Evolutionary conservation across 495 filamentous ascomycete genomes (phyloP).

Genomic region (Bacidia gigantensis): DNA sequence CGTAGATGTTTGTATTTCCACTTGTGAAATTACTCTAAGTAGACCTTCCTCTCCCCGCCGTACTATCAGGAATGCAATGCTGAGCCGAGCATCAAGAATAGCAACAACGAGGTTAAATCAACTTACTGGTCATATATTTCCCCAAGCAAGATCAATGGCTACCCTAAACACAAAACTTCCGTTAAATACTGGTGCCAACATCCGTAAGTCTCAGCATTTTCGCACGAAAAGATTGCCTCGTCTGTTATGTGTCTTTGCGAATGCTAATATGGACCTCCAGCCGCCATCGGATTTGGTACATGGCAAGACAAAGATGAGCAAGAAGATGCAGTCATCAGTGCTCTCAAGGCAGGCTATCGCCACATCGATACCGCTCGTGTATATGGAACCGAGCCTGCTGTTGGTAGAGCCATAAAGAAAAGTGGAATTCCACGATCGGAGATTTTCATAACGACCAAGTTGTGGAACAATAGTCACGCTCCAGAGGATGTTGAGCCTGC

Average conservation of each 20-base stretch:
- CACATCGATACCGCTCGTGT: constrained; percentile 47
- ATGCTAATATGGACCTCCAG: too few species aligned
- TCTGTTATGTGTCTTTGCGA: too few species aligned
- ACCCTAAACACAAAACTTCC: constrained; percentile 27
- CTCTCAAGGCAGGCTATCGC: constrained; percentile 42
- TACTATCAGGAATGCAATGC: constrained; percentile 1
- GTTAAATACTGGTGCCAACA: constrained; percentile 37
- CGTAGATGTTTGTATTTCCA: too few species aligned
- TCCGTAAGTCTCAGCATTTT: constrained; percentile 21
- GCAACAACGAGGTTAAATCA: constrained; percentile 13
- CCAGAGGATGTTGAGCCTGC: constrained; percentile 45
- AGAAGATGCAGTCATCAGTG: constrained; percentile 32
- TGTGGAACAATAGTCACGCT: constrained; percentile 57
- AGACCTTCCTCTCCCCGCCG: neutral
- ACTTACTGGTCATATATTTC: constrained; percentile 8
- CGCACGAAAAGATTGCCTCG: too few species aligned
- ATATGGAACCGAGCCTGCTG: constrained; percentile 36
- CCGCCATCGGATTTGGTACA: constrained; percentile 23
- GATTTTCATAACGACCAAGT: constrained; percentile 56
- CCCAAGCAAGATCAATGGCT: constrained; percentile 16
- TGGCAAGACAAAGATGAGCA: constrained; percentile 37
- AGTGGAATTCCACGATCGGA: constrained; percentile 42
- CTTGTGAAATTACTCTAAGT: too few species aligned
- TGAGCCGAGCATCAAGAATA: constrained; percentile 3
- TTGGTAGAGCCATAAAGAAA: constrained; percentile 43